Base-by-base conservation (phyloP, 192 early-diverging fungal genomes). In the Entomortierella chlamydospora region DNA sequence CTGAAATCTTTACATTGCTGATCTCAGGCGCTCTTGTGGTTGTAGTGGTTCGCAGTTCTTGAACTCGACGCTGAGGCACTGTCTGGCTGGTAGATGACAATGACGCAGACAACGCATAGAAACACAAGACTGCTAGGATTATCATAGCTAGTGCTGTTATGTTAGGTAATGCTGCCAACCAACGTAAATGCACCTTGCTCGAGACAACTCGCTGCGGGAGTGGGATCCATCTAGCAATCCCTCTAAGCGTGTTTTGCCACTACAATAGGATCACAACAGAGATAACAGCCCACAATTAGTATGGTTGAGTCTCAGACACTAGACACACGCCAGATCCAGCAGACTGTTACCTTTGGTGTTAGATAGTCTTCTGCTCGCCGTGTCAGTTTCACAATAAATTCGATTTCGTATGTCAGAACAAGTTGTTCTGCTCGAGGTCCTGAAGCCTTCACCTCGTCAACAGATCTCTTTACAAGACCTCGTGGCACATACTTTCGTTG, bases 351-450 rank as follows among this genome's bases (percentile, higher is more conserved):
- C 76, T 65, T 69, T n/a, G 62, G 61, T 1, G 43, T 65, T 11
- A 79, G 52, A 11, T 70, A 61, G 0, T 51, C 43, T 15, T 79
- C 76, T 5, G 49, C 68, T 29, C 26, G 50, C 23, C 55, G 42
- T 13, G 76, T 66, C 55, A 63, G 30, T n/a, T 66, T 70, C 33
- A 79, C 62, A 18, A 79, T 31, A 22, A 28, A 65, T 15, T 79
- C 76, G 51, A 53, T 70, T 23, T 79, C 76, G 15, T 79, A 79
- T 0, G 76, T 70, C 37, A 79, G 39, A 0, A 79, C 68, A 23
- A 79, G 39, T 0, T 55, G 49, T 33, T 79, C 51, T 12, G 64
- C 57, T 6, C 57, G 54, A 10, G 62, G 43, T 37, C 68, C 68
- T n/a, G 28, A 30, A n/a, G 52, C 29, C 4, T 57, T 55, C 3